Base-by-base conservation (phyloP, 2,329 filamentous ascomycete genomes). In the Cladosporium sp. region DNA sequence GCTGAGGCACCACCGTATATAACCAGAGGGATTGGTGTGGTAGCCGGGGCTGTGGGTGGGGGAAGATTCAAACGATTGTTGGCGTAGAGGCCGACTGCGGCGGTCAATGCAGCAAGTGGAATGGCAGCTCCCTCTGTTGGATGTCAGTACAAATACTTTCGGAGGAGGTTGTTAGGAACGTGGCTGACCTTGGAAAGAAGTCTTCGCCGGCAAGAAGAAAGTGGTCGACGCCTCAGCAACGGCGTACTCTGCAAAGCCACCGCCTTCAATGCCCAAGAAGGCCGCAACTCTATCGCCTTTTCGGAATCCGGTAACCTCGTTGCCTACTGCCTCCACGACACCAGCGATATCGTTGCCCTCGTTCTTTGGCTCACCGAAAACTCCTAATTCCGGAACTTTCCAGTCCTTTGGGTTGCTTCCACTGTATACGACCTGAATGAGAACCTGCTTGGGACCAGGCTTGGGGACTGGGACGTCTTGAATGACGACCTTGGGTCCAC, bases 211-310 rank as follows among this genome's bases (percentile, higher is more conserved):
- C 21, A 87, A 76, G 68, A 83, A 83, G 71, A 88, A 87, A 0
- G 85, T 87, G 0, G 85, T 85, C 68, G 84, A 79, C 32, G 81
- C 79, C 75, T 79, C 83, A 0, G 83, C 82, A 14, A 88, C 75
- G 2, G 85, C 84, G 68, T 89, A 89, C 71, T 89, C 86, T 3
- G 86, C 87, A 67, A 83, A 89, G 6, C 79, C 82, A 2, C 87
- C 87, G 39, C 80, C 72, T 0, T 81, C 78, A 80, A 89, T 87
- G 67, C 76, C 74, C 67, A 83, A 80, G 76, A 86, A 85, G 3
- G 82, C 83, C 10, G 83, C 82, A 1, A 88, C 85, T 18, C 84
- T 81, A 73, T 87, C 85, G 32, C 85, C 86, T 0, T 77, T 76
- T 66, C 82, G 82, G 79, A 88, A 88, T 69, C 86, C 85, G 64